Evolutionary conservation across 331 rosid species (phyloP).

Genomic region (Prunus yedoensis): DNA sequence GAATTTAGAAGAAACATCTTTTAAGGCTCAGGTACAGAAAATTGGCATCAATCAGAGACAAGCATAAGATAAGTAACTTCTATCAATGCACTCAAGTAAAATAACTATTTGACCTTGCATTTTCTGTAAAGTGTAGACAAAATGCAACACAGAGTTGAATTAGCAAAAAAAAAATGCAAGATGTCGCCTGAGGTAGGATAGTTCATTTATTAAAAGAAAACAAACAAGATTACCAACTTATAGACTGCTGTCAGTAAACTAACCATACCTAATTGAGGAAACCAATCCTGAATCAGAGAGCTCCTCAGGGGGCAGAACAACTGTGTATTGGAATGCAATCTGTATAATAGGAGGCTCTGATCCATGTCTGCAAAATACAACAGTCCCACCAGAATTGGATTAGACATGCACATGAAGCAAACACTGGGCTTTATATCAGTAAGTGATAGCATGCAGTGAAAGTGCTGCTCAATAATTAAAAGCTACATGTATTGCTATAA

Average conservation of each 20-base stretch:
- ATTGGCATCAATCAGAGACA: neutral
- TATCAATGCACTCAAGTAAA: neutral
- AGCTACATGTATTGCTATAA: neutral
- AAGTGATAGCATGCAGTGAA: conserved; percentile 3
- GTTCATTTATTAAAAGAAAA: neutral
- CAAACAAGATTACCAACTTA: neutral
- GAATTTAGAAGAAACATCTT: neutral
- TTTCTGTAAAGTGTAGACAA: neutral
- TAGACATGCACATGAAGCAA: conserved; percentile 19
- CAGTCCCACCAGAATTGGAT: conserved; percentile 22
- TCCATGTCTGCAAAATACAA: conserved; percentile 48
- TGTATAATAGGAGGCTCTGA: conserved; percentile 83
- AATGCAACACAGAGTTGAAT: neutral
- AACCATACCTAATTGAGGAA: conserved; percentile 67
- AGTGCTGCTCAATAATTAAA: conserved; percentile 1
- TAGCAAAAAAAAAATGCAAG: neutral
- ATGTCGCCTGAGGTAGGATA: neutral
- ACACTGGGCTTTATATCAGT: neutral
- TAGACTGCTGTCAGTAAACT: conserved; percentile 14
- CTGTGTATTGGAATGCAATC: conserved; percentile 90
- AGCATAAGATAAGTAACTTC: neutral
- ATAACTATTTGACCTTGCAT: neutral
- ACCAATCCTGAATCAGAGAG: conserved; percentile 47
- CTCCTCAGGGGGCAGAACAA: conserved; percentile 81
- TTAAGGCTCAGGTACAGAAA: neutral